These are phyloP conservation scores for Phragmites australis DNA, from an alignment of 176 grass and related monocot species.

Conservation along the genomic window DNA sequence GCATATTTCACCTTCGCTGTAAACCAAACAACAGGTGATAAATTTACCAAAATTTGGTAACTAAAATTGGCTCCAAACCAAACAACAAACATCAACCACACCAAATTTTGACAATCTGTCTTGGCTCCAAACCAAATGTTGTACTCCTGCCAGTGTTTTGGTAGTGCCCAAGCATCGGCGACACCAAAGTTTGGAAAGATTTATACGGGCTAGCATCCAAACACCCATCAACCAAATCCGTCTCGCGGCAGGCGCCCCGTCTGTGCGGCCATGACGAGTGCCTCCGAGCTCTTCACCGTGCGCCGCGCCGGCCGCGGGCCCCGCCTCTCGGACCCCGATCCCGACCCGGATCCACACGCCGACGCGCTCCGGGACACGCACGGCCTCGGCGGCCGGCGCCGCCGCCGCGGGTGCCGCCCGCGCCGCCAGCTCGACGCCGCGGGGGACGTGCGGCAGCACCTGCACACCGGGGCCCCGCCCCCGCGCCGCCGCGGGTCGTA, in stretches of 20 bases:
- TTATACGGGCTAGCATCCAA: no score
- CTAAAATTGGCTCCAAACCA: no score
- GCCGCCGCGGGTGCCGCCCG: conserved; percentile 40
- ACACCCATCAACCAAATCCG: neutral
- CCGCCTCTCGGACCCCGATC: conserved; percentile 52
- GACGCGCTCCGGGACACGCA: conserved; percentile 38
- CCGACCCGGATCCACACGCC: conserved; percentile 37
- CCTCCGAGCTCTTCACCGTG: conserved; percentile 74
- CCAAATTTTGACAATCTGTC: no score
- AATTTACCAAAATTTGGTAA: no score
- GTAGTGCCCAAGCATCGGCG: no score
- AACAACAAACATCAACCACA: no score
- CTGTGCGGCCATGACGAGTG: conserved; percentile 76
- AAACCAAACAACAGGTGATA: no score
- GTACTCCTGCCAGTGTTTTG: no score
- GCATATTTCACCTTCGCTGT: no score
- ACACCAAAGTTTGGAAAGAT: no score
- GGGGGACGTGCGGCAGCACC: conserved; percentile 39
- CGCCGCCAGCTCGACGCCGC: conserved; percentile 50
- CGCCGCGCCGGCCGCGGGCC: conserved; percentile 58
- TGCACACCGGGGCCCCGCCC: conserved; percentile 32
- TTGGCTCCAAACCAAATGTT: no score
- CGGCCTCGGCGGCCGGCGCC: conserved; percentile 33
- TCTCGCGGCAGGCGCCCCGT: neutral
- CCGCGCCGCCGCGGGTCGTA: conserved; percentile 46